These are phyloP conservation scores for Penicillium samsonianum DNA, from an alignment of 495 filamentous ascomycete genomes.

Conservation along the genomic window DNA sequence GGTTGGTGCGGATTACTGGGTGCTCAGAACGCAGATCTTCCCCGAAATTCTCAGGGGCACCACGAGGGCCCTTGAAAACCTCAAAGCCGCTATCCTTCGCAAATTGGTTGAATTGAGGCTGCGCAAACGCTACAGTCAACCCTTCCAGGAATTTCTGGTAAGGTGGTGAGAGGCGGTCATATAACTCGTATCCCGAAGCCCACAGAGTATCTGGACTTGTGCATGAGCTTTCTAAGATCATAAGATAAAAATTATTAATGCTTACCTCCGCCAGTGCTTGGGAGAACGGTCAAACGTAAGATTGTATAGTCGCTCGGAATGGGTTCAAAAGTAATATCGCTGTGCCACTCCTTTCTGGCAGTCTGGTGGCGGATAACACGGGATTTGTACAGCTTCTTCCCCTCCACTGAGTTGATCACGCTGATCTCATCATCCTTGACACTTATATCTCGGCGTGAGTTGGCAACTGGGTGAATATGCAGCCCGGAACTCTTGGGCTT, in stretches of 20 bases:
- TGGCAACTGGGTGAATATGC: conserved; percentile 73
- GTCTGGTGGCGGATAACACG: conserved; percentile 27
- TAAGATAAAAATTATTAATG: background rate
- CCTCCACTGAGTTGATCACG: conserved; percentile 63
- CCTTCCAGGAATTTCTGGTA: conserved; percentile 68
- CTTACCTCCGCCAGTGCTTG: conserved; percentile 68
- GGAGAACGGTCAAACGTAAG: conserved; percentile 62
- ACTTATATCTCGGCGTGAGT: conserved; percentile 57
- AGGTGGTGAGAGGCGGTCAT: conserved; percentile 68
- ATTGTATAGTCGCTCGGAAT: conserved; percentile 68
- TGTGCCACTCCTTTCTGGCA: conserved; percentile 55
- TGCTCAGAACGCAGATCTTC: conserved; percentile 62
- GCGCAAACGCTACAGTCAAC: conserved; percentile 65
- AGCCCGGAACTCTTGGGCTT: conserved; percentile 64
- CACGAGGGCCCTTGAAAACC: conserved; percentile 57
- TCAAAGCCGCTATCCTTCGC: conserved; percentile 57
- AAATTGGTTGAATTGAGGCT: conserved; percentile 58
- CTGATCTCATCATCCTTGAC: conserved; percentile 71
- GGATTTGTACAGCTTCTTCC: conserved; percentile 56
- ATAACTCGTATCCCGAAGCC: conserved; percentile 77
- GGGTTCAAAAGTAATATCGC: conserved; percentile 73
- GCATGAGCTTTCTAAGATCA: background rate
- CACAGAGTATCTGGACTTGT: conserved; percentile 62
- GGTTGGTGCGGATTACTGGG: conserved; percentile 75
- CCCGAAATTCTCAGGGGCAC: conserved; percentile 69